Evolutionary conservation across 768 basidiomycete genomes (phyloP), one percentile per base, ranked within the genome.

Genomic region (Gloeopeniophorella convolvens): DNA sequence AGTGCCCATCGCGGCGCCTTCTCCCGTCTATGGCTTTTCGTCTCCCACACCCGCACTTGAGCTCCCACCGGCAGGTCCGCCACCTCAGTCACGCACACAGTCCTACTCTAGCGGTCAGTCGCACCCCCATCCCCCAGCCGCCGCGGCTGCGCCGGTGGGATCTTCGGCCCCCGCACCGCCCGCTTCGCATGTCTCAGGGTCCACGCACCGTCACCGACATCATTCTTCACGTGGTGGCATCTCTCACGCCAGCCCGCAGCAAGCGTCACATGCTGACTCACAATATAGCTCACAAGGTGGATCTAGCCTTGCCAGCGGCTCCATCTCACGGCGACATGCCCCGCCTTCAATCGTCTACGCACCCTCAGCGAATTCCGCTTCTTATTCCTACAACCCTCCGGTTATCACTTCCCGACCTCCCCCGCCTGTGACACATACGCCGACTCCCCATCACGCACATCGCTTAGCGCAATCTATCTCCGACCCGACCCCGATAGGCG

Each of bases 291-390:
- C 51, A 3, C 51, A 42, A 18, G 15, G 15, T 13, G 28, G 45
- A 28, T 31, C 42, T 12, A 37, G 36, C n/a, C 32, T 31, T 24
- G 45, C 23, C n/a, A 18, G 36, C 7, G 36, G 30, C 7, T 48
- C 45, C 12, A 27, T 34, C 15, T 42, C 43, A 23, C 48, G 53
- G 12, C 48, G 44, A 12, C 55, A 41, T 12, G 20, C 23, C 4
- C 56, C 52, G 4, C 56, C 53, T 7, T 40, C 56, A 20, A 57
- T 55, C 31, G 26, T 57, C 24, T 54, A 57, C 16, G 56, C 56
- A 3, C 56, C 52, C 2, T 55, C 56, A 9, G 27, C 41, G 16
- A 42, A 46, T 30, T 56, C 53, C 16, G 49, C 53, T 3, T 57
- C 52, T 11, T 51, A 57, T 32, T 24, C 30, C 2, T 55, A 57